Base-by-base conservation (phyloP, 805 yeast genomes). In the Hanseniaspora guilliermondii region DNA sequence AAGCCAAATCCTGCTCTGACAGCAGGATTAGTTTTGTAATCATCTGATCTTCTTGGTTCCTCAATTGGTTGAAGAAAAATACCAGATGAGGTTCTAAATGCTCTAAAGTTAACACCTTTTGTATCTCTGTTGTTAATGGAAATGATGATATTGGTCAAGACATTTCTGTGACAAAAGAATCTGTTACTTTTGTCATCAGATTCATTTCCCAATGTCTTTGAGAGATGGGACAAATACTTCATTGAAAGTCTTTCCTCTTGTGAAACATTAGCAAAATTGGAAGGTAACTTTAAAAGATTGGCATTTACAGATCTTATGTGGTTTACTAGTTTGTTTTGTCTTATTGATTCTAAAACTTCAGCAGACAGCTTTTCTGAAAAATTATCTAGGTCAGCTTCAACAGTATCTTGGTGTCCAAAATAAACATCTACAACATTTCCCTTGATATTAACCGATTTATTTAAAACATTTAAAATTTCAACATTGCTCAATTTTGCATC, bases 181-280 rank as follows among this genome's bases (percentile, higher is more conserved):
- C 30, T 21, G 17, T 14, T 24, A 16, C 33, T 24, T 21, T n/a
- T 24, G 19, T 49, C 17, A 17, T 44, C 19, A 42, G 12, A 24
- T 14, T 17, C n/a, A 17, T 25, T 35, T n/a, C 11, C 25, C 14
- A 17, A 9, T 19, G 24, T n/a, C 16, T 44, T 30, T 17, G 49
- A 27, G 17, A 52, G 33, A 22, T 36, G 24, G 16, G 44, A 41
- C 9, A 52, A 37, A 24, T 40, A 37, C 16, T 37, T 42, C 27
- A 52, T 27, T 24, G 55, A 52, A 6, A 52, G 24, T 44, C 55
- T 42, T 37, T 52, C 55, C 22, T 36, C 14, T 25, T 52, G 55
- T 6, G 35, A 17, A 19, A 52, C 47, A 4, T 19, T 40, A 14
- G 47, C 24, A 30, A 52, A 52, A 44, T 32, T 14, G 3, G 2